These are phyloP conservation scores for Trichosporon faecale DNA, from an alignment of 1,284 basidiomycete genomes.

Conservation along the genomic window DNA sequence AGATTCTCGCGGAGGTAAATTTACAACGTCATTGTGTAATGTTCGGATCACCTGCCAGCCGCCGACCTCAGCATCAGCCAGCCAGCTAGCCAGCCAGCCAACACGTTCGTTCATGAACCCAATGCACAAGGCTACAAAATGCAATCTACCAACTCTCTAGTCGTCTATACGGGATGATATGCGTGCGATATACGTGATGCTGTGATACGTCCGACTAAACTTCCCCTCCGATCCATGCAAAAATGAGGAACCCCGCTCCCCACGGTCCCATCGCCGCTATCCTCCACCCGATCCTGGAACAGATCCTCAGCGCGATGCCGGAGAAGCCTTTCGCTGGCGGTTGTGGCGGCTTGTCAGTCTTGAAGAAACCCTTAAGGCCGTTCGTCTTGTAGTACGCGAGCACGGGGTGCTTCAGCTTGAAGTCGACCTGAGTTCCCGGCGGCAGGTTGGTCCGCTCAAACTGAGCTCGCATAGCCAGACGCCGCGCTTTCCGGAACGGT, in stretches of 20 bases:
- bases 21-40: slow-evolving; percentile 7
- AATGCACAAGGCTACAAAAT: slow-evolving; percentile 3
- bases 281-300: slow-evolving; percentile 38
- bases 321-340: slow-evolving; percentile 2
- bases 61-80: neutral
- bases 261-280: slow-evolving; percentile 49
- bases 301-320: neutral
- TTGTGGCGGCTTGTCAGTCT: neutral
- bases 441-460: slow-evolving; percentile 16
- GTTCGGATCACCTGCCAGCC: neutral
- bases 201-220: slow-evolving; percentile 26
- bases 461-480: slow-evolving; percentile 29
- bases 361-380: neutral
- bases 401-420: slow-evolving; percentile 6
- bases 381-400: neutral
- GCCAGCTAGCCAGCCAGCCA: neutral
- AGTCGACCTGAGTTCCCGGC: neutral
- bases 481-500: slow-evolving; percentile 36
- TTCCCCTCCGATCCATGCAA: slow-evolving; percentile 52
- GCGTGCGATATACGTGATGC: neutral
- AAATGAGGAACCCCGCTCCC: slow-evolving; percentile 51
- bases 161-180: neutral
- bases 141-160: neutral
- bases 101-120: neutral
- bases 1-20: slow-evolving; percentile 7